These are phyloP conservation scores for Bryoglossum gracile DNA, from an alignment of 495 filamentous ascomycete genomes.

Conservation along the genomic window DNA sequence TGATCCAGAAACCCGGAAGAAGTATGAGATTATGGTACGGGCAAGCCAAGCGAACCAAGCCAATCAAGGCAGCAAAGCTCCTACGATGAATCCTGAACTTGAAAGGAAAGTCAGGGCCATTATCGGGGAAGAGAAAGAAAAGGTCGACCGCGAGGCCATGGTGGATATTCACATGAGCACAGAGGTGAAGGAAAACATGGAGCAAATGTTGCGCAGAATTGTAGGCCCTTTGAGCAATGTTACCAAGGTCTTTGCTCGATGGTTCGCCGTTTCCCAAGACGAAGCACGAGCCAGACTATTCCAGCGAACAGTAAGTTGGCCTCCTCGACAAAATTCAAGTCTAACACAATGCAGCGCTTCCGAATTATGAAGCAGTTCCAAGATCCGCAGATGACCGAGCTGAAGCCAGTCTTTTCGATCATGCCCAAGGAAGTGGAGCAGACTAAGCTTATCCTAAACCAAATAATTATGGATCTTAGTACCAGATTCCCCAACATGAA, in stretches of 20 bases:
- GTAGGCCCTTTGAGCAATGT: constrained; percentile 30
- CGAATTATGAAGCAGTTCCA: constrained; percentile 52
- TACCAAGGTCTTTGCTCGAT: constrained; percentile 30
- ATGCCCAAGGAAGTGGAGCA: constrained; percentile 46
- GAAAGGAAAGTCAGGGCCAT: constrained; percentile 14
- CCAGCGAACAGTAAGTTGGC: constrained; percentile 37
- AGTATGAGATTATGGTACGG: constrained; percentile 21
- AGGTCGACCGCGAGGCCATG: constrained; percentile 18
- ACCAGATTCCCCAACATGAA: constrained; percentile 19
- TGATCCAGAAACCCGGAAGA: constrained; percentile 33
- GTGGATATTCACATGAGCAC: constrained; percentile 34
- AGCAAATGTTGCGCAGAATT: constrained; percentile 28
- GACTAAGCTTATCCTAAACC: constrained; percentile 37
- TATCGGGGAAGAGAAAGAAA: constrained; percentile 19
- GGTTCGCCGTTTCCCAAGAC: constrained; percentile 37
- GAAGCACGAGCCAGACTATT: constrained; percentile 37
- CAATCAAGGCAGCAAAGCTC: constrained; percentile 2
- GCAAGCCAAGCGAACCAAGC: constrained; percentile 2
- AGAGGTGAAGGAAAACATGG: constrained; percentile 30
- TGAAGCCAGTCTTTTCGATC: constrained; percentile 53
- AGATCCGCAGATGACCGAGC: constrained; percentile 38
- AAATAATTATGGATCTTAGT: constrained; percentile 25
- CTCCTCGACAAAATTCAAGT: not conserved
- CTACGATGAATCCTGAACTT: not conserved
- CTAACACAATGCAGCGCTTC: constrained; percentile 32